Evolutionary conservation across 2,329 filamentous ascomycete species (phyloP).

Genomic region (Paradendryphiella salina): DNA sequence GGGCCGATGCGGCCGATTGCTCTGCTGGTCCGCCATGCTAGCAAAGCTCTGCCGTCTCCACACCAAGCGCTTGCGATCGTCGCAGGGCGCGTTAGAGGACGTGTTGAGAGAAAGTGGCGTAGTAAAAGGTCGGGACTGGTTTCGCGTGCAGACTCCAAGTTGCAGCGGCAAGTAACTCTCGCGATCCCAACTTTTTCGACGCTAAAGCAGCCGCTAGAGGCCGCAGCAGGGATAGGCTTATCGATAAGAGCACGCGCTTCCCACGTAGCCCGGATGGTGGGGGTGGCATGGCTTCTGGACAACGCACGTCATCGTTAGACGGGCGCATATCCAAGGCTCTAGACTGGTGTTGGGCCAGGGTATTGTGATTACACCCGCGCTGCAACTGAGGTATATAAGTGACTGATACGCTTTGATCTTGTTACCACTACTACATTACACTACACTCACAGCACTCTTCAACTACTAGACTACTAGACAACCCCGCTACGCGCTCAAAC

Average conservation of each 20-base stretch:
- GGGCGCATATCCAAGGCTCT: slow-evolving; percentile 33
- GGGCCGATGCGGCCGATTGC: slow-evolving; percentile 82
- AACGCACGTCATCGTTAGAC: slow-evolving; percentile 29
- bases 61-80: background rate
- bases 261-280: background rate
- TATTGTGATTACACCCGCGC: slow-evolving; percentile 3
- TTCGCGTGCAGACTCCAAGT: slow-evolving; percentile 7
- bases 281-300: slow-evolving; percentile 19
- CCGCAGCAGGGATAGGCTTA: slow-evolving; percentile 33
- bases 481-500: slow-evolving; percentile 1
- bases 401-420: slow-evolving; percentile 16
- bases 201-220: slow-evolving; percentile 37
- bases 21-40: slow-evolving; percentile 65
- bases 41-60: background rate
- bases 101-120: background rate
- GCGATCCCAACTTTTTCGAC: slow-evolving; percentile 31
- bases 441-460: background rate
- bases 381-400: slow-evolving; percentile 30
- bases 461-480: background rate
- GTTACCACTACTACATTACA: slow-evolving; percentile 9
- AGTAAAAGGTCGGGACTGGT: background rate
- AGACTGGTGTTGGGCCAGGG: slow-evolving; percentile 9
- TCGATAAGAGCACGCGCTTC: slow-evolving; percentile 36
- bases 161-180: slow-evolving; percentile 14
- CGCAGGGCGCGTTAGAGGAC: too few species aligned